phyloP scores from a whole-genome alignment of 441 rosid genomes.

The Erodium texanum region DNA sequence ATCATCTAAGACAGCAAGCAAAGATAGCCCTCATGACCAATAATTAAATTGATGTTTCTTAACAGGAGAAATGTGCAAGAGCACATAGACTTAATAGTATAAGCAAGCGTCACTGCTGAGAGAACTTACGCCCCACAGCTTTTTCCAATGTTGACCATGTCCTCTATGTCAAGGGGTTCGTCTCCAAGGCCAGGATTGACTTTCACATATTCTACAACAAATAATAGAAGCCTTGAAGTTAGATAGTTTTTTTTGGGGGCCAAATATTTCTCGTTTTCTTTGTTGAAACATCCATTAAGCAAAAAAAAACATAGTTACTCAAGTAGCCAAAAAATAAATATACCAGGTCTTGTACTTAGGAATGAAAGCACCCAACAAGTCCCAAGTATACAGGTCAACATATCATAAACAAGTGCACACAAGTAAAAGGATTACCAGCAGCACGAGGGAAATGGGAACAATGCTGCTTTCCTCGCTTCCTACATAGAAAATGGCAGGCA shows the following conservation, averaged over 20 bases:
- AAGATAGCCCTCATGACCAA: slow-evolving; percentile 12
- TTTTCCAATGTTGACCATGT: slow-evolving; percentile 74
- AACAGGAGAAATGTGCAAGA: neutral
- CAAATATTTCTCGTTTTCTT: neutral
- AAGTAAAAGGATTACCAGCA: slow-evolving; percentile 37
- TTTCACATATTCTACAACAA: slow-evolving; percentile 55
- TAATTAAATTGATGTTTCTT: slow-evolving; percentile 11
- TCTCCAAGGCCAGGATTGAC: slow-evolving; percentile 69
- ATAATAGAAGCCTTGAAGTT: slow-evolving; percentile 14
- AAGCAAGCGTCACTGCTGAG: slow-evolving; percentile 14
- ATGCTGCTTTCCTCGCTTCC: slow-evolving; percentile 42
- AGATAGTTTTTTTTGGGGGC: neutral
- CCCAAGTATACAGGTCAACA: neutral
- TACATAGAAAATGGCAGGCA: slow-evolving; percentile 67
- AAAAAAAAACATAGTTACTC: neutral
- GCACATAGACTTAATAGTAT: slow-evolving; percentile 1
- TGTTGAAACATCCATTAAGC: neutral
- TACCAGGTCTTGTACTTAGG: neutral
- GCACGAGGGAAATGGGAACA: slow-evolving; percentile 54
- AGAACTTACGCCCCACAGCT: slow-evolving; percentile 67
- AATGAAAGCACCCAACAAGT: neutral
- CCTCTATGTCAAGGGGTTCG: slow-evolving; percentile 93
- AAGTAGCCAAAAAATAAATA: neutral
- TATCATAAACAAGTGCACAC: neutral
- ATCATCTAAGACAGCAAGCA: slow-evolving; percentile 16